Percentiles rank a stretch among this genome's conserved stretches.
Evolutionary conservation across 2,329 filamentous ascomycete species (phyloP).

Genomic region (Davidsoniella eucalypti): DNA sequence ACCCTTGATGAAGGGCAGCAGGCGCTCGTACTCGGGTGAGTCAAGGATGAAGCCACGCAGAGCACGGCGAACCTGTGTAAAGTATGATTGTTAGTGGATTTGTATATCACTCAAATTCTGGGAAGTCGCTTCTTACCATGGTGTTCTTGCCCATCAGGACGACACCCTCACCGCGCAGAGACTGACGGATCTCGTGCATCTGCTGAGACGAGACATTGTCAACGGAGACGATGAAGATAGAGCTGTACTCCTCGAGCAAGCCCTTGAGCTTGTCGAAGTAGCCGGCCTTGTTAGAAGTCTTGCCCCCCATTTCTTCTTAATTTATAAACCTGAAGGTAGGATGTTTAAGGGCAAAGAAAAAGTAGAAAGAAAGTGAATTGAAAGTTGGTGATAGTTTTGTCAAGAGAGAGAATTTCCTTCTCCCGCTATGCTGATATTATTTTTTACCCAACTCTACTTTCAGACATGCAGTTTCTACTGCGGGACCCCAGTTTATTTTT

Average conservation of each 20-base stretch:
- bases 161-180: slow-evolving; percentile 80
- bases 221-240: slow-evolving; percentile 91
- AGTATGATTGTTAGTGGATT: slow-evolving; percentile 1
- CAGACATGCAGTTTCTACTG: neutral
- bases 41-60: slow-evolving; percentile 87
- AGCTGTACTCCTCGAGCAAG: slow-evolving; percentile 91
- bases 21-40: slow-evolving; percentile 92
- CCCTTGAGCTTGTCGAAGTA: slow-evolving; percentile 99
- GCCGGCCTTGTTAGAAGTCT: slow-evolving; percentile 76
- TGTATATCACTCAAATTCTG: too few species aligned
- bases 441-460: slow-evolving; percentile 7
- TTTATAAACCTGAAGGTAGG: slow-evolving; percentile 60
- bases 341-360: slow-evolving; percentile 74
- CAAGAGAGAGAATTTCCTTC: slow-evolving; percentile 10
- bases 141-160: slow-evolving; percentile 99
- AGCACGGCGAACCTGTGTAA: slow-evolving; percentile 68
- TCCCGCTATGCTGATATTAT: neutral
- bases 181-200: slow-evolving; percentile 98
- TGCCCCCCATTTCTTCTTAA: slow-evolving; percentile 99
- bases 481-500: neutral
- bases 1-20: slow-evolving; percentile 88
- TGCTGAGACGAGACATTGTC: slow-evolving; percentile 99
- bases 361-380: slow-evolving; percentile 8
- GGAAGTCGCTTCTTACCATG: slow-evolving; percentile 49
- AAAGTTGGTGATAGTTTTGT: slow-evolving; percentile 19